Base-by-base conservation (phyloP, 2,329 filamentous ascomycete species). In the Aspergillus caelatus region DNA sequence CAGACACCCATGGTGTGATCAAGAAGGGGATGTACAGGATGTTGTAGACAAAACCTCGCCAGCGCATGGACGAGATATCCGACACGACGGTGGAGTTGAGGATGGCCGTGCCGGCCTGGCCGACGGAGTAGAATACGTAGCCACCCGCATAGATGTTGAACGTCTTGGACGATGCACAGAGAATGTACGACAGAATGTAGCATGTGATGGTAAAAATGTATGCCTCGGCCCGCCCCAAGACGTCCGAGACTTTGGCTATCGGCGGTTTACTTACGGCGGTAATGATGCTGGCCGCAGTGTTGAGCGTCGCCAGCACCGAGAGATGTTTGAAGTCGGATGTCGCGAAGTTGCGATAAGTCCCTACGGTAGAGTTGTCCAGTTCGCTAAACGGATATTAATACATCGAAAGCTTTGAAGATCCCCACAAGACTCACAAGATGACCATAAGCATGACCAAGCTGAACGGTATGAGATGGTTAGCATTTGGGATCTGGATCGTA, bases 181-280 rank as follows among this genome's bases (percentile, higher is more conserved):
- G 70, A 36, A 79, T 74, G 58, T 80, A 80, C 0, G 74, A 76
- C 0, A 80, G 53, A 19, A 80, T 66, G 58, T 79, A 80, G 61
- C 74, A 74, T 12, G 72, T 58, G 12, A 80, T 65, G 32, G 75
- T 71, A 46, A 74, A 65, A 30, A 74, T 68, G 57, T 79, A 80
- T 3, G 76, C 75, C 63, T 80, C 75, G 9, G 70, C 78, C 61
- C 79, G 73, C 1, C 80, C 80, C 14, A 80, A 68, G 19, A 81
- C 78, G 62, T 81, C 78, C 7, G 79, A 80, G 7, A 81, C 62
- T 61, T 81, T 81, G 14, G 80, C 78, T 12, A 80, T 75, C 0
- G 78, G 77, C 0, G 79, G 76, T 65, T 82, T 82, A 21, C 75
- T 61, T 10, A 81, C 74, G 3, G 78, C 78, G 10, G 74, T 74